phyloP scores from a whole-genome alignment of 768 basidiomycete species.

The Boletus sensibilis region DNA sequence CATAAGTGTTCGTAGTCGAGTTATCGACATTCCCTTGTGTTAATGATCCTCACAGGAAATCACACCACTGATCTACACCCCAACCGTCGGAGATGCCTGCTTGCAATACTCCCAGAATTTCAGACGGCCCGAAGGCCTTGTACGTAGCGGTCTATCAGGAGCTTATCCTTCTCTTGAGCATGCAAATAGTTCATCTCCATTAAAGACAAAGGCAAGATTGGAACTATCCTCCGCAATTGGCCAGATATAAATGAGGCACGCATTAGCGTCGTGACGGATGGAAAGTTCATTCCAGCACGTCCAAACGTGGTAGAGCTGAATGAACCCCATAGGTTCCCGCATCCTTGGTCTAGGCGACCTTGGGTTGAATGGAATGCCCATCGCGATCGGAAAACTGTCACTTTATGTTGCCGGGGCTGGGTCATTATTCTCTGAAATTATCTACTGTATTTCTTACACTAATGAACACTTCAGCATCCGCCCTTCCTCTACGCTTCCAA shows the following conservation, averaged over 20 bases:
- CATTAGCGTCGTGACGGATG: slow-evolving; percentile 92
- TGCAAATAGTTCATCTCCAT: slow-evolving; percentile 66
- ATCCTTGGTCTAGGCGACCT: slow-evolving; percentile 88
- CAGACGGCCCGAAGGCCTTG: slow-evolving; percentile 69
- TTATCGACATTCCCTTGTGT: background rate
- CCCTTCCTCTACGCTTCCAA: slow-evolving; percentile 75
- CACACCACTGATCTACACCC: slow-evolving; percentile 86
- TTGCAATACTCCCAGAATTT: slow-evolving; percentile 80
- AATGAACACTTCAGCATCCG: slow-evolving; percentile 53
- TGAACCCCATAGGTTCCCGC: slow-evolving; percentile 56
- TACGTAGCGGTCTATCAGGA: slow-evolving; percentile 33
- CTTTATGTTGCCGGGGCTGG: slow-evolving; percentile 90
- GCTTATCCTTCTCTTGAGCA: slow-evolving; percentile 10
- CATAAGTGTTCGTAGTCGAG: slow-evolving; percentile 40
- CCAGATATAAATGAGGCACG: slow-evolving; percentile 71
- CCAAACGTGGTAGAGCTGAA: slow-evolving; percentile 1
- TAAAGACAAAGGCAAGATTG: slow-evolving; percentile 80
- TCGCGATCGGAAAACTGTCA: slow-evolving; percentile 90
- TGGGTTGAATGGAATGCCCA: slow-evolving; percentile 83
- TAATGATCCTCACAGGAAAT: slow-evolving; percentile 40
- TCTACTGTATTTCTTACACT: background rate
- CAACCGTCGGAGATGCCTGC: slow-evolving; percentile 90
- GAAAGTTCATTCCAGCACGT: slow-evolving; percentile 35
- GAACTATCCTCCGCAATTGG: slow-evolving; percentile 69
- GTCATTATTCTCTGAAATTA: slow-evolving; percentile 38